phyloP scores from a whole-genome alignment of 371 early-diverging fungal species.

The Thermomucor indicae-seudaticae region DNA sequence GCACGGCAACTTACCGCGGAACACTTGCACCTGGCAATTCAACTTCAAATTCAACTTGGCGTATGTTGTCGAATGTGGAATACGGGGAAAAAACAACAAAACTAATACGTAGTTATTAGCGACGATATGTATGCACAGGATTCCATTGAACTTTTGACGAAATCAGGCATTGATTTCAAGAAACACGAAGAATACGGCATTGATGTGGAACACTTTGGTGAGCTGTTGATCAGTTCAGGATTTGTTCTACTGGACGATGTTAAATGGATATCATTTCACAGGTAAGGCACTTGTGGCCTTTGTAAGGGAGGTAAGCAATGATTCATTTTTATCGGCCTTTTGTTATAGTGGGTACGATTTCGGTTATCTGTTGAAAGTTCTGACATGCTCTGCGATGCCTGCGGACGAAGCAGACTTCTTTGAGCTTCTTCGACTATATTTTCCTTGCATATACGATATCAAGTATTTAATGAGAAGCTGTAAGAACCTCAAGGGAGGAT shows the following conservation, averaged over 20 bases:
- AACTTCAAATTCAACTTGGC: conserved; percentile 97
- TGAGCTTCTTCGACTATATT: conserved; percentile 88
- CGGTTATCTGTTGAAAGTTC: conserved; percentile 96
- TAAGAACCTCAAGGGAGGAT: conserved; percentile 95
- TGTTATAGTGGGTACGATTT: conserved; percentile 94
- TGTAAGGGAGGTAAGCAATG: not conserved
- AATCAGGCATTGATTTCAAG: conserved; percentile 98
- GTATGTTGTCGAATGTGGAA: conserved; percentile 33
- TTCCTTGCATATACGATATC: conserved; percentile 99
- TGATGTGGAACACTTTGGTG: conserved; percentile 96
- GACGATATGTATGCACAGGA: conserved; percentile 99
- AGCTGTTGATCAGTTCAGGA: conserved; percentile 96
- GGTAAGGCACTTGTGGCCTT: conserved; percentile 48
- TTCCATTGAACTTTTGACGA: conserved; percentile 95
- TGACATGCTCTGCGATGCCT: conserved; percentile 92
- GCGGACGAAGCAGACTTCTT: conserved; percentile 95
- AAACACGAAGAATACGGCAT: conserved; percentile 98
- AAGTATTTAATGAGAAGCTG: conserved; percentile 98
- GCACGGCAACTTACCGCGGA: conserved; percentile 88
- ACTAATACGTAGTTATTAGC: conserved; percentile 27
- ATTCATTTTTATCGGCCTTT: not conserved
- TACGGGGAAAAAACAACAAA: not conserved
- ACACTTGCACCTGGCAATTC: conserved; percentile 98
- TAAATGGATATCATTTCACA: conserved; percentile 99
- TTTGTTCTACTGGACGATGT: conserved; percentile 92